phyloP scores from a whole-genome alignment of 805 yeast genomes.

The Saturnispora silvae region DNA sequence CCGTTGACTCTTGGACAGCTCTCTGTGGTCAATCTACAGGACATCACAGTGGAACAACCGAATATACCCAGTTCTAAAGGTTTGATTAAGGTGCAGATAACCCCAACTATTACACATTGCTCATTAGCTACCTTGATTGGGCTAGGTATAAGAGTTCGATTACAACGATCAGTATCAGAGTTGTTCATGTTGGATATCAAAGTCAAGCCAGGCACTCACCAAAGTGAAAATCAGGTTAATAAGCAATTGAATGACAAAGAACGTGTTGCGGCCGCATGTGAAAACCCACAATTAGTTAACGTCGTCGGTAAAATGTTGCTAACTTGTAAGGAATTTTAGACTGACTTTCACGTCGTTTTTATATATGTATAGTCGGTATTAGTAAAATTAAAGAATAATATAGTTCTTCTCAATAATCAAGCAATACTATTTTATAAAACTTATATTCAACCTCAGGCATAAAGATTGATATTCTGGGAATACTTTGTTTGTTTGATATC shows the following conservation, averaged over 20 bases:
- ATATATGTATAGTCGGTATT: too few relatives aligned
- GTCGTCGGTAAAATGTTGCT: slow-evolving; percentile 92
- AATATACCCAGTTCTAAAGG: slow-evolving; percentile 43
- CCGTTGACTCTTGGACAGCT: slow-evolving; percentile 90
- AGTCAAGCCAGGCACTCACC: slow-evolving; percentile 88
- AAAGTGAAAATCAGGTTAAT: slow-evolving; percentile 90
- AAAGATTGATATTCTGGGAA: slow-evolving; percentile 8
- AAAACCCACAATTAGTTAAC: slow-evolving; percentile 78
- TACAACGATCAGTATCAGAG: slow-evolving; percentile 81
- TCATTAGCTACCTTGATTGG: slow-evolving; percentile 94
- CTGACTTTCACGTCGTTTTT: neutral
- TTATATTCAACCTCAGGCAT: neutral
- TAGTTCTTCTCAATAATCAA: too few relatives aligned
- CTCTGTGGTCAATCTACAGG: slow-evolving; percentile 80
- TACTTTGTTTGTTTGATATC: slow-evolving; percentile 14
- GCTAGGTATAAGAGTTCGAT: slow-evolving; percentile 81
- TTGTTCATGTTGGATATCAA: slow-evolving; percentile 70
- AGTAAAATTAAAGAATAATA: too few relatives aligned
- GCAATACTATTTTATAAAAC: neutral
- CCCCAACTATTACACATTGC: slow-evolving; percentile 97
- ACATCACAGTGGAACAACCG: slow-evolving; percentile 60
- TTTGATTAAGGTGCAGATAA: slow-evolving; percentile 69
- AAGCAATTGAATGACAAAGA: slow-evolving; percentile 96
- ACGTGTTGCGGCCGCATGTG: slow-evolving; percentile 97
- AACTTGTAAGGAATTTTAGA: slow-evolving; percentile 56